phyloP scores from a whole-genome alignment of 768 basidiomycete species.

The Hortiboletus campestris region DNA sequence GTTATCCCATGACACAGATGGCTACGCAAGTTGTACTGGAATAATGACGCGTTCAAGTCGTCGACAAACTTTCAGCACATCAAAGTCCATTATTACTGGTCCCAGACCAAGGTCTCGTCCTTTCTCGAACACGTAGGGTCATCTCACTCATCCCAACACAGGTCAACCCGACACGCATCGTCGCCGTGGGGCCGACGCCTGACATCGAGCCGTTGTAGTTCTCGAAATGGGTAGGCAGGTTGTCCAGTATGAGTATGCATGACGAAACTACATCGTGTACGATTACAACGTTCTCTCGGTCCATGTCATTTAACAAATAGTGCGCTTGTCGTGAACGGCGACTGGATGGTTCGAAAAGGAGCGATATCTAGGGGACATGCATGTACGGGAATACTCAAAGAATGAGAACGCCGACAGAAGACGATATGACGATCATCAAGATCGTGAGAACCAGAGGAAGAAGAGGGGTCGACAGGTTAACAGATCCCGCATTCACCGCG shows the following conservation, averaged over 20 bases:
- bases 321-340: background rate
- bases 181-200: slow-evolving; percentile 73
- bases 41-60: slow-evolving; percentile 78
- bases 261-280: background rate
- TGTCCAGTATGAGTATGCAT: background rate
- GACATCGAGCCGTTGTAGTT: slow-evolving; percentile 59
- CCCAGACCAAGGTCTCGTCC: slow-evolving; percentile 23
- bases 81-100: slow-evolving; percentile 44
- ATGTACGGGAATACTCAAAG: slow-evolving; percentile 15
- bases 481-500: slow-evolving; percentile 7
- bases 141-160: slow-evolving; percentile 28
- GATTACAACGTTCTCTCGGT: slow-evolving; percentile 4
- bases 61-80: slow-evolving; percentile 87
- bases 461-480: slow-evolving; percentile 8
- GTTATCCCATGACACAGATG: slow-evolving; percentile 44
- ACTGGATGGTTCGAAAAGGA: background rate
- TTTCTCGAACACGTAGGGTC: background rate
- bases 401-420: slow-evolving; percentile 25
- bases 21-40: slow-evolving; percentile 91
- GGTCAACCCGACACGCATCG: slow-evolving; percentile 78
- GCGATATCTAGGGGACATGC: background rate
- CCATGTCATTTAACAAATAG: background rate
- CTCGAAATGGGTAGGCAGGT: background rate
- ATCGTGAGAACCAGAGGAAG: slow-evolving; percentile 21
- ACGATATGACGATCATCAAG: slow-evolving; percentile 26